A percentile compares a stretch with the other conserved stretches of the same genome.
phyloP scores from a whole-genome alignment of 306 rosid genomes.

The Phaseolus lunatus region DNA sequence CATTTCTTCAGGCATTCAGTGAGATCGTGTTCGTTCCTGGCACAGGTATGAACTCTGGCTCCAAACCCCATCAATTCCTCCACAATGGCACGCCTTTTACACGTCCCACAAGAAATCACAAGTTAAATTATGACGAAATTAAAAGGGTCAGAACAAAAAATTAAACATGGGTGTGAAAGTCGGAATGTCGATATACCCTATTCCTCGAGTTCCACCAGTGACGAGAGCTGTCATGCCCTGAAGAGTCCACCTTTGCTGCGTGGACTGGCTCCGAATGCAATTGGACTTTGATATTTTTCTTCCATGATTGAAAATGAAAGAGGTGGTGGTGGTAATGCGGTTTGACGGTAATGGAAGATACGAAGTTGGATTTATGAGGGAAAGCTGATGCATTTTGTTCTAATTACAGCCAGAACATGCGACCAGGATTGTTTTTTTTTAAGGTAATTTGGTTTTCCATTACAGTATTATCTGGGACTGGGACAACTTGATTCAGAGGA shows the following conservation, averaged over 20 bases:
- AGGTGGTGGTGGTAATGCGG: neutral
- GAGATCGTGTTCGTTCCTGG: constrained; percentile 61
- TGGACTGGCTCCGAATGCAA: constrained; percentile 38
- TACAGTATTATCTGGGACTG: neutral
- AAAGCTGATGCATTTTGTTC: constrained; percentile 40
- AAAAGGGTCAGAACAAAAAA: constrained; percentile 26
- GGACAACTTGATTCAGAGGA: neutral
- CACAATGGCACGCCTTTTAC: constrained; percentile 70
- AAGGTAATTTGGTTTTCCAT: neutral
- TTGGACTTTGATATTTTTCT: constrained; percentile 21
- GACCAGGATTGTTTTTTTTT: neutral
- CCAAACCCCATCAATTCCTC: constrained; percentile 75
- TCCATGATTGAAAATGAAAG: constrained; percentile 36
- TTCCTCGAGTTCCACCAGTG: constrained; percentile 84
- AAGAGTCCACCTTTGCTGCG: constrained; percentile 63
- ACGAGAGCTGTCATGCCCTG: constrained; percentile 72
- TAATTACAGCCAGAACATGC: neutral
- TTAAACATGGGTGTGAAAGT: neutral
- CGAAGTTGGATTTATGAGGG: constrained; percentile 11
- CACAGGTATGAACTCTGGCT: constrained; percentile 84
- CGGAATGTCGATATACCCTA: constrained; percentile 55
- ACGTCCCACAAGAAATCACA: constrained; percentile 19
- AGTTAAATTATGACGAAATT: neutral
- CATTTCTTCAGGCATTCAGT: constrained; percentile 59
- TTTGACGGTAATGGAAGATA: constrained; percentile 27